Base-by-base conservation (phyloP, 1,284 basidiomycete species). In the Trametes versicolor region DNA sequence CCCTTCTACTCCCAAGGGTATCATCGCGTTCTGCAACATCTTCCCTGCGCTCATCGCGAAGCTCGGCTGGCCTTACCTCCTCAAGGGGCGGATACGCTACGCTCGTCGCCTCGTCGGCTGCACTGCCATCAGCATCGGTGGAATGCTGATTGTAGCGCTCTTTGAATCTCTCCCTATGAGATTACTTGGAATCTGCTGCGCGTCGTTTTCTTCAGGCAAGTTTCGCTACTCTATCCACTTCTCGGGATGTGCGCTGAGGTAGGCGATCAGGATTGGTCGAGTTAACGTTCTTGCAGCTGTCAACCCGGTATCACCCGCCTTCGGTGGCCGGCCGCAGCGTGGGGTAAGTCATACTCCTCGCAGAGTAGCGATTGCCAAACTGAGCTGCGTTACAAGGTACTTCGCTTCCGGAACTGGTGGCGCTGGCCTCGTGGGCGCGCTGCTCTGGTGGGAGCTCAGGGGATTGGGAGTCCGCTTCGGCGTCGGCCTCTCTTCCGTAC, bases 351-450 rank as follows among this genome's bases (percentile, higher is more conserved):
- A 7, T 51, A 45, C 9, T 2, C 2, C 8, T 65, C 59, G 21
- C 15, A n/a, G 25, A 3, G 9, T 15, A 17, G 25, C 23, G 9
- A 48, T n/a, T 15, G 32, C 10, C 48, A 29, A 9, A 45, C 21
- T 23, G 27, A 15, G 43, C 52, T 36, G 48, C 37, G 39, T 15
- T 47, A 21, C 21, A 55, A 93, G 91, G 1, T 94, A 93, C 72
- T 97, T 96, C 77, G 90, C 95, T 4, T 92, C 92, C 9, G 97
- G 97, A 0, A 99, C 97, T 0, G 97, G 97, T 1, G 95, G 93
- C 1, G 97, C 97, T 0, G 97, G 97, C 0, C 85, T 99, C 5
- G 91, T 93, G 0, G 98, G 97, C 6, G 96, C 97, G 0, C 91
- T 92, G 45, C 77, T 98, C 7, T 99, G 97, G 97, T 99, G 97